A percentile compares a stretch with the other conserved stretches of the same genome.
Conservation (phyloP, 2,329 filamentous ascomycete genomes). For the Fusarium sp. region DNA sequence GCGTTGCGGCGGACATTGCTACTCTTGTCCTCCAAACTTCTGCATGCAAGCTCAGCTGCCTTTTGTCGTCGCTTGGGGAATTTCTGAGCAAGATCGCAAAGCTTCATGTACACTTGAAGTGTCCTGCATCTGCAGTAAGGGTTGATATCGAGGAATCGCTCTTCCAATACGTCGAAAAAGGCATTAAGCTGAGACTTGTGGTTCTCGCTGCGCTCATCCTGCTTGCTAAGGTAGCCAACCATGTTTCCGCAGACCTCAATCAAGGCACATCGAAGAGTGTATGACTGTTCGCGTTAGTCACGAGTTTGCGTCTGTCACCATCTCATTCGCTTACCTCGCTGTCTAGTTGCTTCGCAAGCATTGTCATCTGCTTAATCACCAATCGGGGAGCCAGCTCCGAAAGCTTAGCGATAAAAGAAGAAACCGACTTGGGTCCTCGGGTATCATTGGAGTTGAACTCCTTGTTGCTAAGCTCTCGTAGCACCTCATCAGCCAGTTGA, state of each 20-base stretch:
- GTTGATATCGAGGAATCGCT: slow-evolving; percentile 95
- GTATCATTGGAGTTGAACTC: slow-evolving; percentile 98
- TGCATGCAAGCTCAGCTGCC: slow-evolving; percentile 85
- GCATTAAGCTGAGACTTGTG: slow-evolving; percentile 95
- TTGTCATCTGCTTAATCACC: slow-evolving; percentile 97
- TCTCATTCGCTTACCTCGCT: slow-evolving; percentile 74
- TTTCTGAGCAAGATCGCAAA: slow-evolving; percentile 95
- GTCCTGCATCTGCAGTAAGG: slow-evolving; percentile 93
- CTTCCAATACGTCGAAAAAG: slow-evolving; percentile 96
- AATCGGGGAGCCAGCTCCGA: slow-evolving; percentile 91
- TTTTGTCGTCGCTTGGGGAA: slow-evolving; percentile 91
- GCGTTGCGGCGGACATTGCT: slow-evolving; percentile 96
- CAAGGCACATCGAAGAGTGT: slow-evolving; percentile 90
- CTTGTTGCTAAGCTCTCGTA: slow-evolving; percentile 95
- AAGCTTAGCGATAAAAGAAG: slow-evolving; percentile 90
- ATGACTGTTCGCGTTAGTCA: slow-evolving; percentile 68
- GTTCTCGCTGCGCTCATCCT: slow-evolving; percentile 91
- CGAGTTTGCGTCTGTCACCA: background rate
- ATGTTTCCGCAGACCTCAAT: slow-evolving; percentile 98
- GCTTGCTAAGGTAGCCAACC: slow-evolving; percentile 87
- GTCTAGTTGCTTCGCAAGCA: slow-evolving; percentile 92
- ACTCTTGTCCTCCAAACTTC: slow-evolving; percentile 96
- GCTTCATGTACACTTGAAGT: slow-evolving; percentile 90
- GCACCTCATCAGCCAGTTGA: slow-evolving; percentile 91
- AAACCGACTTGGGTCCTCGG: slow-evolving; percentile 95